Conservation (phyloP, 2,329 filamentous ascomycete species). For the Chaetoscypha palmicola region DNA sequence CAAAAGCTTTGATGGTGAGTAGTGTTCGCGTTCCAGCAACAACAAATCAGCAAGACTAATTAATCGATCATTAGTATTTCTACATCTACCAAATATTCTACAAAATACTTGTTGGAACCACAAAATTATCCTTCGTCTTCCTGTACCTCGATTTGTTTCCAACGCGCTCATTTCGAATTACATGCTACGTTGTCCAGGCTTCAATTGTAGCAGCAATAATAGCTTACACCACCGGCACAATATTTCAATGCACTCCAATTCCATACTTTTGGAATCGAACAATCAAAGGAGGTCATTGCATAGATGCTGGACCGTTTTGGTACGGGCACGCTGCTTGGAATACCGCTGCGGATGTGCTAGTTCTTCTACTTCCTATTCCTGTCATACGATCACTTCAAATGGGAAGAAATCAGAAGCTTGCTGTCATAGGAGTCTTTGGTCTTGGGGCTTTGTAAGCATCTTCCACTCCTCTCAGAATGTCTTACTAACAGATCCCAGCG, state of each 20-base stretch:
- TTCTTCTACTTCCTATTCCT: slow-evolving; percentile 56
- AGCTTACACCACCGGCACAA: slow-evolving; percentile 2
- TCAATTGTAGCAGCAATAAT: slow-evolving; percentile 5
- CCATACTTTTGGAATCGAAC: slow-evolving; percentile 12
- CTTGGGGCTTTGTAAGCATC: slow-evolving; percentile 55
- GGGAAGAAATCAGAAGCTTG: slow-evolving; percentile 2
- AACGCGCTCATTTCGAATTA: slow-evolving; percentile 5
- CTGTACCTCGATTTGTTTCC: slow-evolving; percentile 16
- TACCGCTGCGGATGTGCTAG: slow-evolving; percentile 59
- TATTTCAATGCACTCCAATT: slow-evolving; percentile 17
- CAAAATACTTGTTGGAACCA: slow-evolving; percentile 12
- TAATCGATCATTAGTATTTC: slow-evolving; percentile 8
- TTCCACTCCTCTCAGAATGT: too few relatives aligned
- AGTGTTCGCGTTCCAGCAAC: not conserved
- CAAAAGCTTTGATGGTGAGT: slow-evolving; percentile 10
- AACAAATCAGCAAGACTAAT: not conserved
- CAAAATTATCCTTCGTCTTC: slow-evolving; percentile 14
- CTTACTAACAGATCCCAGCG: slow-evolving; percentile 2
- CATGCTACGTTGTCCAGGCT: slow-evolving; percentile 6
- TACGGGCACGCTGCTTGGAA: slow-evolving; percentile 61
- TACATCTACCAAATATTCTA: slow-evolving; percentile 14
- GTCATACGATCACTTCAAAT: slow-evolving; percentile 43
- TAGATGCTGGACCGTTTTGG: slow-evolving; percentile 57
- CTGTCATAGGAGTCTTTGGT: slow-evolving; percentile 51
- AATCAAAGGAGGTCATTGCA: slow-evolving; percentile 37